phyloP scores from a whole-genome alignment of 2,329 filamentous ascomycete species.

The Aaosphaeria arxii region DNA sequence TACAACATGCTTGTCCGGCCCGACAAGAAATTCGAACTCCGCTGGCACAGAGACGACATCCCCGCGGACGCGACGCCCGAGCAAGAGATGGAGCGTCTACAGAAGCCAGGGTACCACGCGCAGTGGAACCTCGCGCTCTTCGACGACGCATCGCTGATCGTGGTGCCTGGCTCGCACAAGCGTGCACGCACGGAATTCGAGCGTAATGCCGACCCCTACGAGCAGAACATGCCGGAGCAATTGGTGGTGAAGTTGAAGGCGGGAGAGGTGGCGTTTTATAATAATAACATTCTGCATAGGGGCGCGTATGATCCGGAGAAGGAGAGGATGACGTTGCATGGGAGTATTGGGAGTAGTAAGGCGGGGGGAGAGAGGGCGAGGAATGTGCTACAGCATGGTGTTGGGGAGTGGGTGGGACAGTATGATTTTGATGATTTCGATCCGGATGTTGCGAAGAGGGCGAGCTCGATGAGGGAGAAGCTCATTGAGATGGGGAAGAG shows the following conservation, averaged over 20 bases:
- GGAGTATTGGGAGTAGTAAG: slow-evolving; percentile 62
- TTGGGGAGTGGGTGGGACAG: slow-evolving; percentile 62
- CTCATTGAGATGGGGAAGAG: slow-evolving; percentile 61
- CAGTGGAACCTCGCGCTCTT: slow-evolving; percentile 87
- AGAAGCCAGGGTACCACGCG: slow-evolving; percentile 65
- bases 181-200: slow-evolving; percentile 69
- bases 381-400: slow-evolving; percentile 73
- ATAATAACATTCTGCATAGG: slow-evolving; percentile 82
- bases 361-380: slow-evolving; percentile 59
- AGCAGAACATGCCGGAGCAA: slow-evolving; percentile 60
- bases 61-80: slow-evolving; percentile 61
- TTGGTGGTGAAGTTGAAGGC: slow-evolving; percentile 63
- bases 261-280: slow-evolving; percentile 82
- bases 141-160: slow-evolving; percentile 67
- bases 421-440: slow-evolving; percentile 60
- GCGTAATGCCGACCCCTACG: slow-evolving; percentile 64
- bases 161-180: slow-evolving; percentile 73
- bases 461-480: slow-evolving; percentile 62
- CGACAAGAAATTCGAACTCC: slow-evolving; percentile 65
- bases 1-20: slow-evolving; percentile 83
- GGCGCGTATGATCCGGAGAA: slow-evolving; percentile 60
- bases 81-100: slow-evolving; percentile 64
- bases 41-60: slow-evolving; percentile 87
- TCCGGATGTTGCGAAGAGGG: slow-evolving; percentile 57
- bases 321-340: slow-evolving; percentile 70